A percentile compares a stretch with the other conserved stretches of the same genome.
Conservation (phyloP, 192 early-diverging fungal species). For the Rhizoclosmatium sp. region DNA sequence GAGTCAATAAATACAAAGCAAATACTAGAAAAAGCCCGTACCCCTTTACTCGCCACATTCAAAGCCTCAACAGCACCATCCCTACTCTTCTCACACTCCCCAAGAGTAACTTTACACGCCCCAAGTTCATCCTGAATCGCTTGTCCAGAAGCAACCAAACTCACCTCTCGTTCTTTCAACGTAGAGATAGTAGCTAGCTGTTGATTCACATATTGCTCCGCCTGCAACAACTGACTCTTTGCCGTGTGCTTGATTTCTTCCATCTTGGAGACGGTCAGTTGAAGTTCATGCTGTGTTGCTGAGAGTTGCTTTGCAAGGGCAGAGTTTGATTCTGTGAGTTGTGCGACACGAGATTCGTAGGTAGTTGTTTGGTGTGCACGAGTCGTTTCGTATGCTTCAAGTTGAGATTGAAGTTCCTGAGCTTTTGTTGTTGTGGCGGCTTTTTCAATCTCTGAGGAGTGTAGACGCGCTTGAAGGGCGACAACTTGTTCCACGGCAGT, state of each 20-base stretch:
- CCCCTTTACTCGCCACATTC: no score
- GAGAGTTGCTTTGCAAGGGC: background rate
- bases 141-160: no score
- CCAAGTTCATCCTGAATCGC: no score
- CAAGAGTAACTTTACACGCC: no score
- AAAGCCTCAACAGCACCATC: no score
- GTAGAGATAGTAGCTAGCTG: background rate
- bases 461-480: background rate
- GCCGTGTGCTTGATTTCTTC: conserved; percentile 6
- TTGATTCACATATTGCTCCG: conserved; percentile 22
- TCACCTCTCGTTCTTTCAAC: background rate
- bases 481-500: background rate
- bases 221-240: conserved; percentile 16
- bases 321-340: background rate
- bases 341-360: background rate
- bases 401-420: background rate
- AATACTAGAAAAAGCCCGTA: no score
- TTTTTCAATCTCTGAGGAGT: background rate
- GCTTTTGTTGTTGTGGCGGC: background rate
- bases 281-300: background rate
- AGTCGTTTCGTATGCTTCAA: background rate
- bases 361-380: background rate
- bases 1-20: no score
- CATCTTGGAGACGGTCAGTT: background rate
- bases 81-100: no score